Conservation (phyloP, 225 moss, liverwort and hornwort genomes). For the Sphagnum tenellum region DNA sequence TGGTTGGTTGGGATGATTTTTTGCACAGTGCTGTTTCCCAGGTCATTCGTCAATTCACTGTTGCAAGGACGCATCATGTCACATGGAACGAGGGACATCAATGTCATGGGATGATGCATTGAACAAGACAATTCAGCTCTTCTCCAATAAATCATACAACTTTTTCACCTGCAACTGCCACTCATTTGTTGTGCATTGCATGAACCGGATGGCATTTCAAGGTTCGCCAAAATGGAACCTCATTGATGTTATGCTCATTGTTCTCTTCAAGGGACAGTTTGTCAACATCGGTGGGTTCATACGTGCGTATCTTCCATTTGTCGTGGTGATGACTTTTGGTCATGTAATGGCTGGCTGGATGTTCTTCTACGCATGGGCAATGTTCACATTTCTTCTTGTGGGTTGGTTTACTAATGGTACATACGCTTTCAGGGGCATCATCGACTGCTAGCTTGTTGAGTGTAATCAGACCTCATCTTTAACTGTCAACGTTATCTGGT, state of each 20-base stretch:
- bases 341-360: conserved; percentile 61
- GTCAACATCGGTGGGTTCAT: conserved; percentile 40
- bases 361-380: conserved; percentile 80
- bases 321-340: conserved; percentile 57
- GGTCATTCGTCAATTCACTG: conserved; percentile 36
- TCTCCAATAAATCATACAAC: conserved; percentile 65
- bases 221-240: conserved; percentile 78
- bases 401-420: conserved; percentile 66
- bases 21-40: conserved; percentile 85
- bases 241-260: conserved; percentile 52
- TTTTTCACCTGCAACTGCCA: conserved; percentile 97
- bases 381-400: conserved; percentile 46
- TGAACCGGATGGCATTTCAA: conserved; percentile 81
- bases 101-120: conserved; percentile 87
- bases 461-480: not conserved
- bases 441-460: conserved; percentile 26
- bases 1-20: conserved; percentile 1
- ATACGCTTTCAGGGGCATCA: conserved; percentile 40
- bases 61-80: conserved; percentile 44
- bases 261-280: conserved; percentile 58
- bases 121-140: conserved; percentile 55
- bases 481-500: not conserved
- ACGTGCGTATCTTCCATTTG: conserved; percentile 63
- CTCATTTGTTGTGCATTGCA: conserved; percentile 80
- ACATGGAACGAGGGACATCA: conserved; percentile 56